Evolutionary conservation across 1,139 yeast species (phyloP).

Genomic region (Hansenula sp.): DNA sequence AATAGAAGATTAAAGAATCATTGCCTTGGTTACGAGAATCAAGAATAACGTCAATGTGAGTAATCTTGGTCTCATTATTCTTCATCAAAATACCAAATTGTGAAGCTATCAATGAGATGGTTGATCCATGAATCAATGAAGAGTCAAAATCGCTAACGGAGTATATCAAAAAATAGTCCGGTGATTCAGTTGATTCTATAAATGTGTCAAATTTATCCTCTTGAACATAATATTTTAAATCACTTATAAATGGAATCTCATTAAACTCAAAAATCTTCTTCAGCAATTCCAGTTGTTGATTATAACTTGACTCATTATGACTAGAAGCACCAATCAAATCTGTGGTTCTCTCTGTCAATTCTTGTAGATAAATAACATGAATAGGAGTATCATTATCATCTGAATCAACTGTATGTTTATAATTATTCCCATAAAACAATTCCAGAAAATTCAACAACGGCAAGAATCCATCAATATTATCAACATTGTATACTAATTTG

Average conservation of each 20-base stretch:
- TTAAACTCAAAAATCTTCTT: slow-evolving; percentile 21
- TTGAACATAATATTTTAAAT: slow-evolving; percentile 16
- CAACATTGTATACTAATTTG: slow-evolving; percentile 25
- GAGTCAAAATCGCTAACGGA: slow-evolving; percentile 10
- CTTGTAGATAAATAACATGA: slow-evolving; percentile 54
- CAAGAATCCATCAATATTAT: slow-evolving; percentile 20
- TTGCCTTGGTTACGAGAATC: not conserved
- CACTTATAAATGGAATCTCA: slow-evolving; percentile 21
- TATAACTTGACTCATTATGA: slow-evolving; percentile 31
- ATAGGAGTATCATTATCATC: slow-evolving; percentile 25
- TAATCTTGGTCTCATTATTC: slow-evolving; percentile 4
- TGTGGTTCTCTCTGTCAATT: slow-evolving; percentile 63
- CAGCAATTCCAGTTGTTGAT: slow-evolving; percentile 21
- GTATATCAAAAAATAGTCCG: slow-evolving; percentile 17
- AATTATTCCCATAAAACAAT: slow-evolving; percentile 24
- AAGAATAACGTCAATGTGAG: not conserved
- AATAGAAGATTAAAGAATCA: not conserved
- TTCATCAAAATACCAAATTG: slow-evolving; percentile 10
- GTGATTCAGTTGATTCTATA: slow-evolving; percentile 13
- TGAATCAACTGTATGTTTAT: slow-evolving; percentile 3
- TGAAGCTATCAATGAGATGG: slow-evolving; percentile 2
- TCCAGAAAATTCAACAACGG: slow-evolving; percentile 29
- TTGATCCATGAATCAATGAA: slow-evolving; percentile 4
- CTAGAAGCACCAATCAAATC: slow-evolving; percentile 63
- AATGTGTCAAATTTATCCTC: slow-evolving; percentile 18